Evolutionary conservation across 2,329 filamentous ascomycete genomes (phyloP).

Genomic region (Phaeosphaeria sp.): DNA sequence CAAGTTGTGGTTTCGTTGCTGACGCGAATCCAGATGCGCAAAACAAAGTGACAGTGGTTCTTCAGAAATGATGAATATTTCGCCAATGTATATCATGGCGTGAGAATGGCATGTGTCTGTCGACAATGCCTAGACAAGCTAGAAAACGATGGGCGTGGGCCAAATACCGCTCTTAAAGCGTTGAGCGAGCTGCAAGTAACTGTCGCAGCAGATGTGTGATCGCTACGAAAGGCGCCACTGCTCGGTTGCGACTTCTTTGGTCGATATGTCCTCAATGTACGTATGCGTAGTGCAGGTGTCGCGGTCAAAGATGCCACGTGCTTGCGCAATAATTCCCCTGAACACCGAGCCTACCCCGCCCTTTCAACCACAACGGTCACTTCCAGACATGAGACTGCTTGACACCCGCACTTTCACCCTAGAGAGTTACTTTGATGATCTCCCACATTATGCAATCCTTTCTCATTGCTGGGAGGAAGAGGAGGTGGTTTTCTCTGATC

Average conservation of each 20-base stretch:
- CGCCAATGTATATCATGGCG: background rate
- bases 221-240: background rate
- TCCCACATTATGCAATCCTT: slow-evolving; percentile 22
- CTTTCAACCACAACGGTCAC: background rate
- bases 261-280: background rate
- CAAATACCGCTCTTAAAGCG: background rate
- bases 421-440: slow-evolving; percentile 10
- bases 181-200: background rate
- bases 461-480: slow-evolving; percentile 25
- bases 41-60: background rate
- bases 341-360: background rate
- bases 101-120: background rate
- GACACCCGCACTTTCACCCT: slow-evolving; percentile 8
- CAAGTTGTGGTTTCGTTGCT: background rate
- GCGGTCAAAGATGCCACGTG: background rate
- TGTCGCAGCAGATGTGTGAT: background rate
- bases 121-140: background rate
- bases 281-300: background rate
- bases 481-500: slow-evolving; percentile 20
- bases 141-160: background rate
- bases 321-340: background rate
- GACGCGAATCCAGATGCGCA: background rate
- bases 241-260: background rate
- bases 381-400: slow-evolving; percentile 16
- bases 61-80: background rate